Base-by-base conservation (phyloP, 148 eudicot genomes). In the Chenopodium quinoa region DNA sequence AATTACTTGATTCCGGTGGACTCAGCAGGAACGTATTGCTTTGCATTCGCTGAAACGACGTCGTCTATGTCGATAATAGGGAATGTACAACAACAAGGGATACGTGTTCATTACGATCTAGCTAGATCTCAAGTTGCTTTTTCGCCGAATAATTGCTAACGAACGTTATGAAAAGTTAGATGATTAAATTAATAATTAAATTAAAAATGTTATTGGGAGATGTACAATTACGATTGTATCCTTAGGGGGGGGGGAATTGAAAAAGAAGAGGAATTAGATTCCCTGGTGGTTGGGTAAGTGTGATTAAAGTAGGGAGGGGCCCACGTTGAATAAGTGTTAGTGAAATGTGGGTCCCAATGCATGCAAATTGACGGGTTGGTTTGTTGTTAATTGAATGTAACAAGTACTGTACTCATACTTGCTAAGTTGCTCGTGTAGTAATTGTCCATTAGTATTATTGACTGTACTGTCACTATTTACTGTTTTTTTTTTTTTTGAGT, bases 41-140 rank as follows among this genome's bases (percentile, higher is more conserved):
- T 91, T 8, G 93, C 91, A 1, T 91, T 89, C 32, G 93, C 93
- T 4, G 85, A 88, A 66, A 91, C 91, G 82, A 25, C 89, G 72
- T 84, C 86, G 80, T 79, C 87, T 5, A 67, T 91, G 86, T 85
- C 91, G 14, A 91, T 91, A 0, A 91, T 91, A 5, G 93, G 93
- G 71, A 91, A 91, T 48, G 86, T 90, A 1, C 93, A 91, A 85
- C 91, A 91, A 76, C 93, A 91, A 34, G 93, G 91, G 90, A 89
- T 84, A 80, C 90, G 93, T 71, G 93, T 91, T 75, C 86, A 85
- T n/a, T 91, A 77, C 80, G 93, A 91, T 80, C 50, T 91, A 1
- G 89, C 82, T 14, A 77, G 66, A 17, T 84, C 88, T 10, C 73
- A 81, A 37, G 82, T 89, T 0, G 70, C 84, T 8, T 90, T 90